These are phyloP conservation scores for Scleromitrula shiraiana DNA, from an alignment of 2,329 filamentous ascomycete genomes.

Conservation along the genomic window DNA sequence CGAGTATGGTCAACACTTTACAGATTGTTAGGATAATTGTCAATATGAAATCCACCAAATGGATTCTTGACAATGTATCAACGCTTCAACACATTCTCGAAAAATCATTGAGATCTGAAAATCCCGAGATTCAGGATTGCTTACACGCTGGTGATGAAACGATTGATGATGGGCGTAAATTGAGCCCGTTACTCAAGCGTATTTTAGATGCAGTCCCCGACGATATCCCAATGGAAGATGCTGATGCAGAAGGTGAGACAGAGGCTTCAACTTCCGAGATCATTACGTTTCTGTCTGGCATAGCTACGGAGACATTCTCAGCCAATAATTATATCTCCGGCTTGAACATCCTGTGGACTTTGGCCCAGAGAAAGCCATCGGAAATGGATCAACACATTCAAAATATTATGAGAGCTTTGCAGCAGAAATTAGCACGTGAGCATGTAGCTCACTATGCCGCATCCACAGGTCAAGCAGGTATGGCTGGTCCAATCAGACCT, in stretches of 20 bases:
- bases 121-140: slow-evolving; percentile 88
- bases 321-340: slow-evolving; percentile 76
- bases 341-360: slow-evolving; percentile 87
- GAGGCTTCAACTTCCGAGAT: slow-evolving; percentile 82
- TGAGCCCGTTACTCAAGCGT: slow-evolving; percentile 70
- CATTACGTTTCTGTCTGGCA: slow-evolving; percentile 72
- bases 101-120: slow-evolving; percentile 80
- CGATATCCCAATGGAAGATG: slow-evolving; percentile 63
- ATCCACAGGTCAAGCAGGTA: slow-evolving; percentile 41
- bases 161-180: slow-evolving; percentile 58
- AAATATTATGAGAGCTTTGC: slow-evolving; percentile 86
- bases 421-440: slow-evolving; percentile 84
- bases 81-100: slow-evolving; percentile 82
- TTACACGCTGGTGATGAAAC: slow-evolving; percentile 67
- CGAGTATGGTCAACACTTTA: slow-evolving; percentile 85
- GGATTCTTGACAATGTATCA: slow-evolving; percentile 73
- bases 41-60: slow-evolving; percentile 81
- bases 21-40: slow-evolving; percentile 87
- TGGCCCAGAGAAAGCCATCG: slow-evolving; percentile 75
- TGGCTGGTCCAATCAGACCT: slow-evolving; percentile 29
- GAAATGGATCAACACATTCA: slow-evolving; percentile 86
- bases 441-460: slow-evolving; percentile 73
- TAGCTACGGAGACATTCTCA: slow-evolving; percentile 80
- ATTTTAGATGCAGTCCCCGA: slow-evolving; percentile 86
- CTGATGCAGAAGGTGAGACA: slow-evolving; percentile 75